phyloP scores from a whole-genome alignment of 2,329 filamentous ascomycete species.

The Exophiala calicioides region DNA sequence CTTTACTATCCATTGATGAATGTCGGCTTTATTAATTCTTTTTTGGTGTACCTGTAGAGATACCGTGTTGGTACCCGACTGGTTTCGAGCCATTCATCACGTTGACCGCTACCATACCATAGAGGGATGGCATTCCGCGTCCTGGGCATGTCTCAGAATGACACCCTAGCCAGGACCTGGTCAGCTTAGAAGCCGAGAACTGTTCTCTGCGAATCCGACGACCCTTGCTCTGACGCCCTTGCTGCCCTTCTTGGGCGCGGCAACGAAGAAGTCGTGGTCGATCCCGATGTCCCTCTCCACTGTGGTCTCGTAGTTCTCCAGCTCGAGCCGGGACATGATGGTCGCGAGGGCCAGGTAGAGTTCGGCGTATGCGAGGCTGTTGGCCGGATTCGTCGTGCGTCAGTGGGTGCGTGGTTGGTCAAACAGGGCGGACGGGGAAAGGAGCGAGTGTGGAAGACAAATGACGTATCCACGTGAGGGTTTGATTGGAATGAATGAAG shows the following conservation, averaged over 20 bases:
- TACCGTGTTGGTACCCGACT: no score
- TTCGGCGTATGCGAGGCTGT: slow-evolving; percentile 25
- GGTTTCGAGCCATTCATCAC: no score
- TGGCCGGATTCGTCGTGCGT: background rate
- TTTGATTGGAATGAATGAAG: background rate
- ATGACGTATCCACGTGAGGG: no score
- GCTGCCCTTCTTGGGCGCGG: background rate
- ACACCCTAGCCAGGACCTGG: background rate
- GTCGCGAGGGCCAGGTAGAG: slow-evolving; percentile 26
- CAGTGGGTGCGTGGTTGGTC: background rate
- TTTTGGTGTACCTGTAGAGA: no score
- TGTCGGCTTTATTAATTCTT: no score
- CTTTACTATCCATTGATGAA: no score
- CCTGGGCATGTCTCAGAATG: background rate
- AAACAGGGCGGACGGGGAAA: background rate
- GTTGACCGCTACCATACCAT: no score
- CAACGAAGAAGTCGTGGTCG: slow-evolving; percentile 4
- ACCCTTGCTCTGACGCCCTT: slow-evolving; percentile 1
- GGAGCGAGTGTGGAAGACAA: background rate
- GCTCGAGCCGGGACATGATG: slow-evolving; percentile 20
- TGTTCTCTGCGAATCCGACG: no score
- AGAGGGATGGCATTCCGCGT: no score
- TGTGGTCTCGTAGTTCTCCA: slow-evolving; percentile 28
- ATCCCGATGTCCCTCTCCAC: background rate
- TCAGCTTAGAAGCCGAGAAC: background rate